Percentiles rank a stretch among this genome's conserved stretches.
phyloP scores from a whole-genome alignment of 495 filamentous ascomycete genomes.

The Letharia columbiana region DNA sequence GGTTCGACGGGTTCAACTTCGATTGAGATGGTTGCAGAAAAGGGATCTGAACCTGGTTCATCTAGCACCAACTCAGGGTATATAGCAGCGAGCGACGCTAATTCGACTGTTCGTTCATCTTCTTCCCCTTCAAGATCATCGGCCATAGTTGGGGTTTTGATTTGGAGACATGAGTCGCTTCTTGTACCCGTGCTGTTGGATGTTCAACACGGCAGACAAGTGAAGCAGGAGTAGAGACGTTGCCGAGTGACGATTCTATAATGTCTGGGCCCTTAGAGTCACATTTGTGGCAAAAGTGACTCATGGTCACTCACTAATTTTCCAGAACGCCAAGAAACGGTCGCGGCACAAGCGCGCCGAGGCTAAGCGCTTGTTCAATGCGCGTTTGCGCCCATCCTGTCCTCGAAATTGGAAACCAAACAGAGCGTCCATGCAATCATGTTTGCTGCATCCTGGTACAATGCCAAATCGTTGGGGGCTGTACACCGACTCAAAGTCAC shows the following conservation, averaged over 20 bases:
- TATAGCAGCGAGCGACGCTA: constrained; percentile 77
- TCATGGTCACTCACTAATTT: not conserved
- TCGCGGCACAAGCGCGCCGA: not conserved
- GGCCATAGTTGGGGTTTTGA: constrained; percentile 21
- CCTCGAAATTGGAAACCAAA: not conserved
- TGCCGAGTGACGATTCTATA: not conserved
- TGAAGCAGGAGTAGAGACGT: not conserved
- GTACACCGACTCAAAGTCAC: not conserved
- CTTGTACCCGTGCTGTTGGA: not conserved
- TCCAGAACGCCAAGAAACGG: not conserved
- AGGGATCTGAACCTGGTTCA: constrained; percentile 36
- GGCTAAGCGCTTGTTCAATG: not conserved
- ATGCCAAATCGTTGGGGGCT: not conserved
- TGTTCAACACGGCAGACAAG: not conserved
- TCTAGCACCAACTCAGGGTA: constrained; percentile 71
- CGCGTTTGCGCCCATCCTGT: not conserved
- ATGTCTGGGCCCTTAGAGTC: not conserved
- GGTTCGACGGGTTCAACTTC: constrained; percentile 61
- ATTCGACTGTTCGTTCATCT: constrained; percentile 68
- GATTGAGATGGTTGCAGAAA: constrained; percentile 60
- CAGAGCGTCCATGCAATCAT: no score
- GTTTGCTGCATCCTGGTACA: not conserved
- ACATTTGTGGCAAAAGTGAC: not conserved
- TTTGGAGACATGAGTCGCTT: constrained; percentile 14
- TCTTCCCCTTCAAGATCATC: constrained; percentile 37